Percentiles rank a stretch among this genome's conserved stretches.
Evolutionary conservation across 805 yeast species (phyloP).

Genomic region (Danielozyma ontarioensis): DNA sequence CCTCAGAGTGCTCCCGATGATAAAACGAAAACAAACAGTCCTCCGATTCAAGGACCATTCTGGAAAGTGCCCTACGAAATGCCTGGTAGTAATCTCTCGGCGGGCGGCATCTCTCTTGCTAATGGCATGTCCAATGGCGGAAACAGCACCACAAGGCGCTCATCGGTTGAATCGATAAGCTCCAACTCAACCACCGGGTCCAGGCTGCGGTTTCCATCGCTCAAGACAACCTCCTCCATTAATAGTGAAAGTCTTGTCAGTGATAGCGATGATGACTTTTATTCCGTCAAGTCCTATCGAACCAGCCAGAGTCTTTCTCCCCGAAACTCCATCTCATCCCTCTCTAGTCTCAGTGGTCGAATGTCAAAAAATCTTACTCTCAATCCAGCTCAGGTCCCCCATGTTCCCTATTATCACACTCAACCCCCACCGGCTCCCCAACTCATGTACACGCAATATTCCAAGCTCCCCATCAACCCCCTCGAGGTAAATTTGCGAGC

Average conservation of each 20-base stretch:
- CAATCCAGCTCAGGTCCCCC: constrained; percentile 3
- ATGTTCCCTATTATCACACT: constrained; percentile 3
- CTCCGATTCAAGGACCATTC: constrained; percentile 42
- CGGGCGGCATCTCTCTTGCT: constrained; percentile 9
- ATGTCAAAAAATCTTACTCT: constrained; percentile 14
- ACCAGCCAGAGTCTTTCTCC: constrained; percentile 21
- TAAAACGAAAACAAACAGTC: constrained; percentile 10
- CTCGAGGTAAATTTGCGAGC: constrained; percentile 30
- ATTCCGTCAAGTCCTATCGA: constrained; percentile 18
- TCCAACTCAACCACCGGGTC: constrained; percentile 41
- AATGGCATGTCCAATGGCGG: constrained; percentile 5
- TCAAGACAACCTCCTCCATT: constrained; percentile 20
- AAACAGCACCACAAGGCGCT: constrained; percentile 23
- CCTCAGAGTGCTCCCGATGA: background rate
- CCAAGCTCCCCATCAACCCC: constrained; percentile 12
- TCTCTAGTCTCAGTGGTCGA: constrained; percentile 27
- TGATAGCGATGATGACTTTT: constrained; percentile 14
- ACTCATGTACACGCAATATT: constrained; percentile 3
- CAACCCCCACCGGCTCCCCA: background rate
- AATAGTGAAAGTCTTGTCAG: constrained; percentile 12
- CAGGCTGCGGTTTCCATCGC: constrained; percentile 22
- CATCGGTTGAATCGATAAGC: constrained; percentile 46
- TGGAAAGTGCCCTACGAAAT: constrained; percentile 63
- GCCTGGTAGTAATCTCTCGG: constrained; percentile 26
- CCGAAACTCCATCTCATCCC: constrained; percentile 26